Conservation (phyloP, 345 rosid genomes). For the Microthlaspi erraticum region DNA sequence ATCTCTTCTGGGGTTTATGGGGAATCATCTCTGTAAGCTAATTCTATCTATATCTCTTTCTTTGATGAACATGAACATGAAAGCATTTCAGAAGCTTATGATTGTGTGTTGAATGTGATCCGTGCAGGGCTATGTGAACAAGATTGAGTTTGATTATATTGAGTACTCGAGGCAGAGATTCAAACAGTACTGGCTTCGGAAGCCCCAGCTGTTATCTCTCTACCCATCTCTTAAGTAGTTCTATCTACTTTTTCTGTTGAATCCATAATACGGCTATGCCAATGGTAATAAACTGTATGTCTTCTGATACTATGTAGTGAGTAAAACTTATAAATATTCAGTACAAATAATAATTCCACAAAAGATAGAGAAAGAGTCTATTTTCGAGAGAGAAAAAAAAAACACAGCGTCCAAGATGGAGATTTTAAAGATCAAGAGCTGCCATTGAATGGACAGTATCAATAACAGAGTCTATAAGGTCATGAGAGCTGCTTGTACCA, state of each 20-base stretch:
- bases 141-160: conserved; percentile 54
- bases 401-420: neutral
- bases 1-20: conserved; percentile 86
- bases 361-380: neutral
- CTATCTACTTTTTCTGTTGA: too few species aligned
- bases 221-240: conserved; percentile 28
- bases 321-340: conserved; percentile 1
- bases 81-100: conserved; percentile 16
- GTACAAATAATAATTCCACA: neutral
- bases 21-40: conserved; percentile 55
- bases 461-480: conserved; percentile 53
- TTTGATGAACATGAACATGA: neutral
- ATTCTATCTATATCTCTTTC: neutral
- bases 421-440: conserved; percentile 29
- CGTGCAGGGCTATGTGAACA: conserved; percentile 55
- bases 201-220: conserved; percentile 40
- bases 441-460: conserved; percentile 58
- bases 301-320: conserved; percentile 24
- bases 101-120: conserved; percentile 3
- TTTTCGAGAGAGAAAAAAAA: conserved; percentile 8
- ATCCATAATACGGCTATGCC: conserved; percentile 6
- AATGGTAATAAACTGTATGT: conserved; percentile 3
- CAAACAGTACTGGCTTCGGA: conserved; percentile 57
- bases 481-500: conserved; percentile 66
- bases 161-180: conserved; percentile 66